Conservation (phyloP, 306 rosid genomes). For the Trifolium pratense region DNA sequence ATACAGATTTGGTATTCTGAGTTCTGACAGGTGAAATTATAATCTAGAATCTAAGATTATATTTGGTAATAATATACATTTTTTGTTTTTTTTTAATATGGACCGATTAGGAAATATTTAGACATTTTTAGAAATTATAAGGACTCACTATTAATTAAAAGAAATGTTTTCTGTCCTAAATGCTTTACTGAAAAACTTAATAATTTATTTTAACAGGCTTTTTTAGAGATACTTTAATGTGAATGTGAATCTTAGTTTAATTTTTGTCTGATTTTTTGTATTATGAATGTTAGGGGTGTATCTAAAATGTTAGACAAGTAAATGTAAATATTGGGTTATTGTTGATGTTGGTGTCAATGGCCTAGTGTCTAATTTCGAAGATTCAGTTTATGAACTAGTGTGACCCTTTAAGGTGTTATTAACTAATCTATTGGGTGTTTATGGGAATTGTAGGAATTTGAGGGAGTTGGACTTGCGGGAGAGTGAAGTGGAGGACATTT, state of each 20-base stretch:
- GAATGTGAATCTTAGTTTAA: neutral
- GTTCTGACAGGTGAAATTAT: neutral
- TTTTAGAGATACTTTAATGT: neutral
- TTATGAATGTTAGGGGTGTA: neutral
- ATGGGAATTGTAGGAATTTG: conserved; percentile 71
- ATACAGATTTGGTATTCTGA: neutral
- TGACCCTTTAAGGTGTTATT: neutral
- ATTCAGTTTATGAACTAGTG: conserved; percentile 5
- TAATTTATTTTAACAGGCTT: neutral
- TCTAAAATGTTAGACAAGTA: neutral
- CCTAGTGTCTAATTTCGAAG: neutral
- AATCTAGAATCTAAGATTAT: neutral
- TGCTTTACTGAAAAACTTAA: neutral
- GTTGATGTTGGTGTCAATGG: neutral
- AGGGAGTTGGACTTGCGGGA: conserved; percentile 87
- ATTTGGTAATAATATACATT: neutral
- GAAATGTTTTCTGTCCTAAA: neutral
- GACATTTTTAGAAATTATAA: conserved; percentile 15
- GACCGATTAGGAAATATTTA: neutral
- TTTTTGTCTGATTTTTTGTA: neutral
- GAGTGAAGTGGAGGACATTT: conserved; percentile 85
- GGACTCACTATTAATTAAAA: neutral
- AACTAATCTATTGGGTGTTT: conserved; percentile 16
- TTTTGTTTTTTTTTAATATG: neutral
- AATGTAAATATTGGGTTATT: conserved; percentile 5